Base-by-base conservation (phyloP, 768 basidiomycete genomes). In the Erythrobasidium yunnanense region DNA sequence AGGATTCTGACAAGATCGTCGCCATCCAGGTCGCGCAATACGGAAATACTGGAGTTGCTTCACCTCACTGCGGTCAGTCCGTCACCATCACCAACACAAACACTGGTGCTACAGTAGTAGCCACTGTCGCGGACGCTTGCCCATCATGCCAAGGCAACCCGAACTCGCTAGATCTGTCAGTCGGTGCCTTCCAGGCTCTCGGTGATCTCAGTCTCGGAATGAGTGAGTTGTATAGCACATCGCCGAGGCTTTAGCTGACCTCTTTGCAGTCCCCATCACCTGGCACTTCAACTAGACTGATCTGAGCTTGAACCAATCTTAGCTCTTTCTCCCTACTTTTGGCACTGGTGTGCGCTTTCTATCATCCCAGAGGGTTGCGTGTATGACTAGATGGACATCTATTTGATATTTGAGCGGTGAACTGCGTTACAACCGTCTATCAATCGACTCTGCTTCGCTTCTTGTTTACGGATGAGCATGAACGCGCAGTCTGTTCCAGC, bases 1-100 rank as follows among this genome's bases (percentile, higher is more conserved):
- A n/a, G n/a, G 91, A 93, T 77, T 71, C 17, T 29, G 75, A 70
- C 68, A 66, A 72, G 62, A 73, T 78, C 66, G 74, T 77, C 70
- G 79, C 79, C 51, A 74, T 80, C 58, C 84, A 88, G 74, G 73
- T 75, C 13, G 23, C 7, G 11, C 25, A 30, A 20, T 63, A 63
- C 47, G 60, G 47, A 29, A 27, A 32, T 30, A 30, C 42, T 15
- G 57, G 57, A 8, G 11, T 22, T n/a, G 27, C 30, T 23, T 60
- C 46, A 11, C 46, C 32, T 25, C 42, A 63, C 49, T 63, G 60
- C 32, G 60, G 60, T 29, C 42, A 35, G 34, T 63, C 45, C 25
- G 8, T 63, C 5, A 49, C 45, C 27, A 49, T 63, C 47, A 63
- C 60, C 11, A 63, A 63, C 49, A 63, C 60, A 15, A 49, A n/a